phyloP scores from a whole-genome alignment of 306 rosid genomes.

The Prunus campanulata region DNA sequence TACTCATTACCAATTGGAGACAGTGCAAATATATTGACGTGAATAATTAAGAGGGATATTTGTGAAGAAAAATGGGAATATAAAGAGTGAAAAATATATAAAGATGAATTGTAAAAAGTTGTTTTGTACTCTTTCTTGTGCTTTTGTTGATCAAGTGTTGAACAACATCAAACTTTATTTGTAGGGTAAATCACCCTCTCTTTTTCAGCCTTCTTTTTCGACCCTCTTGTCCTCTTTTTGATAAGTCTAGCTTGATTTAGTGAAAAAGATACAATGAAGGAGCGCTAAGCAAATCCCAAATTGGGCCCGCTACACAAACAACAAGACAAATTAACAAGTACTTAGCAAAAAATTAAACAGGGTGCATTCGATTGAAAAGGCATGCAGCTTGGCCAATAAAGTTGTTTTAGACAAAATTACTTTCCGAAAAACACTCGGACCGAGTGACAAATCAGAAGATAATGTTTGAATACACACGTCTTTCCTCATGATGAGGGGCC shows the following conservation, averaged over 20 bases:
- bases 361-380: conserved; percentile 52
- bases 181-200: conserved; percentile 62
- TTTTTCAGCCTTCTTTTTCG: conserved; percentile 70
- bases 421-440: conserved; percentile 33
- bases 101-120: conserved; percentile 36
- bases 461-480: conserved; percentile 28
- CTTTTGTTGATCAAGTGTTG: conserved; percentile 29
- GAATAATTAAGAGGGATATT: neutral
- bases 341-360: conserved; percentile 35
- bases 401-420: conserved; percentile 42
- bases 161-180: conserved; percentile 44
- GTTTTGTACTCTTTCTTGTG: conserved; percentile 35
- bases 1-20: conserved; percentile 6
- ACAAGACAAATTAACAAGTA: conserved; percentile 61
- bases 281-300: conserved; percentile 52
- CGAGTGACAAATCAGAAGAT: conserved; percentile 27
- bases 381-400: conserved; percentile 33
- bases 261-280: conserved; percentile 44
- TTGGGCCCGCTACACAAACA: conserved; percentile 57
- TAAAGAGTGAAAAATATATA: conserved; percentile 14
- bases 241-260: conserved; percentile 47
- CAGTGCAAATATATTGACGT: neutral
- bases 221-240: conserved; percentile 59
- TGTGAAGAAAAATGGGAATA: conserved; percentile 13
- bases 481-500: neutral